phyloP scores from a whole-genome alignment of 257 asterid species.

The Cordia subcordata region DNA sequence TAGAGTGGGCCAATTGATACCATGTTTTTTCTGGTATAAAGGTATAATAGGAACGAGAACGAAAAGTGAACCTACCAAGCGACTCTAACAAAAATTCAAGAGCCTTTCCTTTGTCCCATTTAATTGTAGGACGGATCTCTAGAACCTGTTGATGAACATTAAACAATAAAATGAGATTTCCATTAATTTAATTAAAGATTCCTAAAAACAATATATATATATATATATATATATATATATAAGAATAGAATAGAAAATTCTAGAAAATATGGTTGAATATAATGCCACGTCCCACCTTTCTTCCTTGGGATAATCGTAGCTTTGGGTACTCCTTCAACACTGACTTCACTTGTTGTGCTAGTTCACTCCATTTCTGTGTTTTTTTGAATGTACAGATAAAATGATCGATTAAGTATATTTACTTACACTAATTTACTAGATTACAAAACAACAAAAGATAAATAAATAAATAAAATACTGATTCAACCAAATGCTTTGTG shows the following conservation, averaged over 20 bases:
- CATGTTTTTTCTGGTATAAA: too few species aligned
- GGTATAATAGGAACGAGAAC: background rate
- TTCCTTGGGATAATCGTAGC: conserved; percentile 73
- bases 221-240: conserved; percentile 2
- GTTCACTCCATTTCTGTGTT: conserved; percentile 86
- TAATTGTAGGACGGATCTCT: conserved; percentile 90
- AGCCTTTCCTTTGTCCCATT: conserved; percentile 99
- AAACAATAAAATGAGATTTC: background rate
- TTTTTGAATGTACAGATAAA: background rate
- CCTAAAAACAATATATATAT: background rate
- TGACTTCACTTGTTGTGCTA: conserved; percentile 66
- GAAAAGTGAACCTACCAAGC: conserved; percentile 54
- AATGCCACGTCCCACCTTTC: conserved; percentile 56
- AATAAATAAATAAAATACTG: too few species aligned
- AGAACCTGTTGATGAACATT: conserved; percentile 44
- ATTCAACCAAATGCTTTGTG: too few species aligned
- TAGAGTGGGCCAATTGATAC: too few species aligned
- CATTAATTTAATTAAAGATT: background rate
- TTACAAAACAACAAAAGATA: too few species aligned
- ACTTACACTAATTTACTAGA: too few species aligned
- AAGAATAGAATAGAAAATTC: background rate
- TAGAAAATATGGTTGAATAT: too few species aligned
- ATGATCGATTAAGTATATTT: too few species aligned
- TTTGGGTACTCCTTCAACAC: conserved; percentile 77
- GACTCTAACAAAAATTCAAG: conserved; percentile 84